These are phyloP conservation scores for Pseudogymnoascus sp. DNA, from an alignment of 2,329 filamentous ascomycete species.

Conservation along the genomic window DNA sequence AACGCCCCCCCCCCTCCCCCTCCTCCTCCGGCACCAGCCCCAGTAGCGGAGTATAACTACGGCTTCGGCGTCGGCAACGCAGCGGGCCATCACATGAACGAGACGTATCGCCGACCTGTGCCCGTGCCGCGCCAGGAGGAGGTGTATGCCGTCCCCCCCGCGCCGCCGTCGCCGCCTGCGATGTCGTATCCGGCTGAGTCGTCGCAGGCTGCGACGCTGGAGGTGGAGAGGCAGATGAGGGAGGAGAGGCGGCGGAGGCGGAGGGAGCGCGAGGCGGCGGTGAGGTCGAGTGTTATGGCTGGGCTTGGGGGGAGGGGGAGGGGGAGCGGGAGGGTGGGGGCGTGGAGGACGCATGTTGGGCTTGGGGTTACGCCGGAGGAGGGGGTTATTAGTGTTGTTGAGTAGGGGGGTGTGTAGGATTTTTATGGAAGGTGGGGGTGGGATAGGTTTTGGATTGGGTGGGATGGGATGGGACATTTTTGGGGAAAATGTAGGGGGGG, in stretches of 20 bases:
- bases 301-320: conserved; percentile 18
- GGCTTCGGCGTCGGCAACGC: conserved; percentile 44
- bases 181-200: conserved; percentile 19
- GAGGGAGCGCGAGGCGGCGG: background rate
- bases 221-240: background rate
- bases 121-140: conserved; percentile 15
- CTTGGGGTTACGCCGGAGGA: conserved; percentile 23
- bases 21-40: background rate
- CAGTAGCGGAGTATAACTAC: conserved; percentile 32
- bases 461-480: background rate
- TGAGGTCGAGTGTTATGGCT: conserved; percentile 20
- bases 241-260: background rate
- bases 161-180: background rate
- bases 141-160: background rate
- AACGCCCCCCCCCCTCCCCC: conserved; percentile 16
- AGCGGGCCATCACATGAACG: conserved; percentile 51
- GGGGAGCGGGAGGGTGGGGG: conserved; percentile 22
- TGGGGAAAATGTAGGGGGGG: background rate
- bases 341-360: conserved; percentile 25
- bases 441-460: background rate
- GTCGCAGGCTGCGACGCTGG: conserved; percentile 19
- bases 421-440: background rate
- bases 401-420: background rate
- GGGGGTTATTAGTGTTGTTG: conserved; percentile 16
- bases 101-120: conserved; percentile 41